A percentile compares a stretch with the other conserved stretches of the same genome.
These are phyloP conservation scores for Neltuma alba DNA, from an alignment of 306 rosid species.

Conservation along the genomic window DNA sequence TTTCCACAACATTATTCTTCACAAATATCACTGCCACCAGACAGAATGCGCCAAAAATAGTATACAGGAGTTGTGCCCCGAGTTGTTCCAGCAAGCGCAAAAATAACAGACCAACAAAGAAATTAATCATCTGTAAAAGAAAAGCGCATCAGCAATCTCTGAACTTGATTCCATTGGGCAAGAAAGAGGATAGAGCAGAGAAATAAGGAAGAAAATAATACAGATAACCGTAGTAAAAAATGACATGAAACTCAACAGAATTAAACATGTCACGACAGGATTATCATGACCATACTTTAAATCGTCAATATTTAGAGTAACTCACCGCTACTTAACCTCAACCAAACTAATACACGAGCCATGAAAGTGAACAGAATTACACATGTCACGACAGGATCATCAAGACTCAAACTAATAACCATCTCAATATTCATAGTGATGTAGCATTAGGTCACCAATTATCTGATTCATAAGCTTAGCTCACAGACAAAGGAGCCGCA, in stretches of 20 bases:
- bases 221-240: neutral
- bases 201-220: neutral
- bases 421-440: neutral
- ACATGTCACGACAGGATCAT: neutral
- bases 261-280: no score
- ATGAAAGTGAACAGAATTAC: neutral
- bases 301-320: neutral
- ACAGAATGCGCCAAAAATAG: conserved; percentile 55
- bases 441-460: neutral
- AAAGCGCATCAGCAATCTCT: conserved; percentile 20
- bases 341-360: neutral
- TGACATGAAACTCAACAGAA: no score
- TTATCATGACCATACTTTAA: neutral
- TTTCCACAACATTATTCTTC: conserved; percentile 84
- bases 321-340: neutral
- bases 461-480: conserved; percentile 4
- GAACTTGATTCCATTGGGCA: neutral
- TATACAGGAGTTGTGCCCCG: conserved; percentile 49
- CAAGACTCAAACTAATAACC: neutral
- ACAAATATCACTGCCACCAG: conserved; percentile 70
- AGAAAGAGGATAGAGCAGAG: neutral
- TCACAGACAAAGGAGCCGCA: conserved; percentile 1
- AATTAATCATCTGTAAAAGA: conserved; percentile 56
- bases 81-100: conserved; percentile 56
- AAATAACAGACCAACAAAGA: conserved; percentile 60